These are phyloP conservation scores for Rhodotorula sp. DNA, from an alignment of 1,284 basidiomycete genomes.

Conservation along the genomic window DNA sequence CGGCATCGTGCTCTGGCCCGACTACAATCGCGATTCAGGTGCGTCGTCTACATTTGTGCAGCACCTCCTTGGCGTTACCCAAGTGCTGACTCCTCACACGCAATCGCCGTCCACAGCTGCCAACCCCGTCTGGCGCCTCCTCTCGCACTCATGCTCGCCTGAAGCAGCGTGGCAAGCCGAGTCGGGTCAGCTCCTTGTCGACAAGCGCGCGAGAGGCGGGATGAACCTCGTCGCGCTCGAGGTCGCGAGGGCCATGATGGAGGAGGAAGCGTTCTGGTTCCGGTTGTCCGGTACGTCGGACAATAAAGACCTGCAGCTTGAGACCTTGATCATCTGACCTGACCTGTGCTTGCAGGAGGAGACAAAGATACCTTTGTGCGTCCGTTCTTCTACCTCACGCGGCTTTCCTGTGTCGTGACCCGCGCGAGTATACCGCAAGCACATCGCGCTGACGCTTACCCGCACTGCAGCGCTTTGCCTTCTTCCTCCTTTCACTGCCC, in stretches of 20 bases:
- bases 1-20: conserved; percentile 57
- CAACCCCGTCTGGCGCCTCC: conserved; percentile 57
- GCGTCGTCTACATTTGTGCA: conserved; percentile 31
- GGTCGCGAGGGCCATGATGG: conserved; percentile 54
- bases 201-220: conserved; percentile 55
- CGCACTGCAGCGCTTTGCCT: conserved; percentile 52
- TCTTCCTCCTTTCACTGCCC: conserved; percentile 51
- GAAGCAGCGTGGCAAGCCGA: conserved; percentile 54
- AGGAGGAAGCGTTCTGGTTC: conserved; percentile 55
- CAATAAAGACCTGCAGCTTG: too few species aligned
- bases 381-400: background rate
- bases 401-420: conserved; percentile 43
- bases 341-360: conserved; percentile 44
- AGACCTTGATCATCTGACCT: background rate
- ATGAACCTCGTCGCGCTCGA: conserved; percentile 56
- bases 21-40: conserved; percentile 56
- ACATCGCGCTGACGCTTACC: too few species aligned
- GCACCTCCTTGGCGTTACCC: too few species aligned
- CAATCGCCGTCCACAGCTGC: conserved; percentile 44
- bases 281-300: conserved; percentile 47
- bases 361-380: conserved; percentile 54
- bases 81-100: background rate
- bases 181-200: conserved; percentile 54
- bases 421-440: too few species aligned
- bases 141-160: conserved; percentile 53